phyloP scores from a whole-genome alignment of 164 flowering plant species.

The Berberis vulgaris region DNA sequence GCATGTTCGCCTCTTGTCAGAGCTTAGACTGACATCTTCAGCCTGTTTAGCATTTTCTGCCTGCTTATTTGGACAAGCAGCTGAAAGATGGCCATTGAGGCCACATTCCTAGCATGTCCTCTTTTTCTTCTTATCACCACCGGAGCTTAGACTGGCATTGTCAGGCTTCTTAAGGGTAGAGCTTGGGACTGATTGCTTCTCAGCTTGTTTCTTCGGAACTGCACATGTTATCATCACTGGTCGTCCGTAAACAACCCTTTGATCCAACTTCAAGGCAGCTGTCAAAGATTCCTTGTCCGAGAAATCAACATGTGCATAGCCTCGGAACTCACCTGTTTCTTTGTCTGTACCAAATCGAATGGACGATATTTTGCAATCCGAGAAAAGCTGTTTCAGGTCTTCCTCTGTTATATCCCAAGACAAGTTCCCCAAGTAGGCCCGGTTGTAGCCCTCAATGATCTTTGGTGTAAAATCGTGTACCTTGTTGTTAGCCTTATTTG shows the following conservation, averaged over 20 bases:
- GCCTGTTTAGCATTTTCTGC: not conserved
- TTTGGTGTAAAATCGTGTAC: constrained; percentile 47
- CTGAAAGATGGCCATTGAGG: constrained; percentile 62
- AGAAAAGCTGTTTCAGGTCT: constrained; percentile 58
- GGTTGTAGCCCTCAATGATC: constrained; percentile 73
- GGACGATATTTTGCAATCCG: constrained; percentile 56
- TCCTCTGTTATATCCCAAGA: constrained; percentile 90
- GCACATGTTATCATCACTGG: constrained; percentile 79
- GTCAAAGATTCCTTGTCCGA: constrained; percentile 45
- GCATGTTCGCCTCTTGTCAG: constrained; percentile 27
- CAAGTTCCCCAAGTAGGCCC: constrained; percentile 80
- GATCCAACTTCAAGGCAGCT: constrained; percentile 74
- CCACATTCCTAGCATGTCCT: constrained; percentile 79
- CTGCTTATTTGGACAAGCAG: constrained; percentile 61
- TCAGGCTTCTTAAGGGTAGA: constrained; percentile 9
- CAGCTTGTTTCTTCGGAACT: constrained; percentile 46
- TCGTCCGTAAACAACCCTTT: constrained; percentile 56
- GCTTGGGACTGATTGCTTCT: constrained; percentile 7
- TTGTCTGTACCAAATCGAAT: constrained; percentile 82
- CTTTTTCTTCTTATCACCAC: constrained; percentile 37
- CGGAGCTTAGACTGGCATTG: constrained; percentile 5
- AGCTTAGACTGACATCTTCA: no score
- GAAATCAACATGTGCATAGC: constrained; percentile 93
- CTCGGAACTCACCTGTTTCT: constrained; percentile 70
- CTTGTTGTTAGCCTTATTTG: constrained; percentile 12